phyloP scores from a whole-genome alignment of 208 protist genomes.

The Naegleria gruberi region DNA sequence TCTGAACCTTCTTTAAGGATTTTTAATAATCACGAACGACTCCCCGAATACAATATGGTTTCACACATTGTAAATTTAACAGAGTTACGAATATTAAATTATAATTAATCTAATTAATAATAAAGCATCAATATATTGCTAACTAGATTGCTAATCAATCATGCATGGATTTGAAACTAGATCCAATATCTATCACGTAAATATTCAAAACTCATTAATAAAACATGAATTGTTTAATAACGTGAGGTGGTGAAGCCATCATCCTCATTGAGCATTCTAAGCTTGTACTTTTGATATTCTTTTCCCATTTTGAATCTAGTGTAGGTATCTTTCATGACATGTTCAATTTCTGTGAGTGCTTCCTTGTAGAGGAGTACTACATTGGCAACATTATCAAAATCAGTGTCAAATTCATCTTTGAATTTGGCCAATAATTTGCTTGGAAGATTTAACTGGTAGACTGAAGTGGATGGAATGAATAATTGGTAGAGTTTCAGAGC shows the following conservation, averaged over 20 bases:
- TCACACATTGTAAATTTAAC: no score
- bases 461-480: neutral
- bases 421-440: neutral
- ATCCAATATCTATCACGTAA: no score
- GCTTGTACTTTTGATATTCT: neutral
- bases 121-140: no score
- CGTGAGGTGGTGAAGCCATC: neutral
- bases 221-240: neutral
- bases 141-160: no score
- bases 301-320: neutral
- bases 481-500: neutral
- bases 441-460: neutral
- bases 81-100: no score
- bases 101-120: no score
- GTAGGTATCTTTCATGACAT: neutral
- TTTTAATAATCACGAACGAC: no score
- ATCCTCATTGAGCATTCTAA: neutral
- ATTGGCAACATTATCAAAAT: neutral
- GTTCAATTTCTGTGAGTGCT: neutral
- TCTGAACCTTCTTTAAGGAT: no score
- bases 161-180: no score
- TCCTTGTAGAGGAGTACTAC: neutral
- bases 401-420: neutral
- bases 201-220: no score
- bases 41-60: no score